Conservation (phyloP, 2,329 filamentous ascomycete species). For the Colletotrichum spaethianum region DNA sequence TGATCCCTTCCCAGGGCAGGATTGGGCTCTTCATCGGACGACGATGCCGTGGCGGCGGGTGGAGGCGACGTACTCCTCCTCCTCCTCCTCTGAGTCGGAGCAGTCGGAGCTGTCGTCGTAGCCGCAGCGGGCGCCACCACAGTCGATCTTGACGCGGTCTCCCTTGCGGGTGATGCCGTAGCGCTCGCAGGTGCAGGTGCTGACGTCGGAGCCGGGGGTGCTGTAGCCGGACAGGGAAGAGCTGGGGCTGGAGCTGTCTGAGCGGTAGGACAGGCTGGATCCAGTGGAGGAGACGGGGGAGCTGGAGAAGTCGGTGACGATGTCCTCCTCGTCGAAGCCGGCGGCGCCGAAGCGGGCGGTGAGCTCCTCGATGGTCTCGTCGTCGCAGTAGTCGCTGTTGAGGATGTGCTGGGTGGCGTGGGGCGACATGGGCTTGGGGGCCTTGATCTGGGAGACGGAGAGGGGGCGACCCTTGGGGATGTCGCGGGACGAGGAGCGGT, state of each 20-base stretch:
- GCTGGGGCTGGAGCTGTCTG: constrained; percentile 80
- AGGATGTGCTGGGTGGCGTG: constrained; percentile 91
- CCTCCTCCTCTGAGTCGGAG: constrained; percentile 72
- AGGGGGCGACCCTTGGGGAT: constrained; percentile 91
- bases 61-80: constrained; percentile 59
- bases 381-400: constrained; percentile 81
- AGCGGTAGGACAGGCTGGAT: constrained; percentile 80
- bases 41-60: constrained; percentile 76
- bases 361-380: constrained; percentile 84
- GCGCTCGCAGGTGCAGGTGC: constrained; percentile 91
- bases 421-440: constrained; percentile 90
- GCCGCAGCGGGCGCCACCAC: constrained; percentile 89
- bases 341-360: constrained; percentile 79
- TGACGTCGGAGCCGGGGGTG: constrained; percentile 82
- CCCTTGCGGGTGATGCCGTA: constrained; percentile 96
- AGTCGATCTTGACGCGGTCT: constrained; percentile 96
- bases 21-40: constrained; percentile 55
- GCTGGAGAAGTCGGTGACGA: constrained; percentile 67
- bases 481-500: constrained; percentile 68
- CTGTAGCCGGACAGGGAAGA: constrained; percentile 84
- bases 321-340: constrained; percentile 71
- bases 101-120: constrained; percentile 81
- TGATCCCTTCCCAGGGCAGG: constrained; percentile 33
- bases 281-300: constrained; percentile 77
- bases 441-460: constrained; percentile 89